These are phyloP conservation scores for Alternaria ventricosa DNA, from an alignment of 2,329 filamentous ascomycete genomes.

Conservation along the genomic window DNA sequence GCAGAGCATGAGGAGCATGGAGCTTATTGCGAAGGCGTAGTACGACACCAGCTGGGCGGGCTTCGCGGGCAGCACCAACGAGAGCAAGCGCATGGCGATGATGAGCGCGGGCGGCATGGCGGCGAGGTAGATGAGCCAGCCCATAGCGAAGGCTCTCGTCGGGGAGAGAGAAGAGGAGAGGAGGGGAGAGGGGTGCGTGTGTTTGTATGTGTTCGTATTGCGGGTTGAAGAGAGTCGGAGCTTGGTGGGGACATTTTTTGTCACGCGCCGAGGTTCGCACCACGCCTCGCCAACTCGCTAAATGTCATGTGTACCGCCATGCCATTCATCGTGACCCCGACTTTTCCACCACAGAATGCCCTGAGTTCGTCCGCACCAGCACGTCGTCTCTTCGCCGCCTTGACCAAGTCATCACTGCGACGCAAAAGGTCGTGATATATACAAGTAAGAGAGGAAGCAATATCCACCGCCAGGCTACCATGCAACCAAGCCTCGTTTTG, in stretches of 20 bases:
- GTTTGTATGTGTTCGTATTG: background rate
- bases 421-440: constrained; percentile 27
- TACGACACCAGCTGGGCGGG: constrained; percentile 59
- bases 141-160: constrained; percentile 28
- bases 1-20: constrained; percentile 45
- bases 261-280: constrained; percentile 31
- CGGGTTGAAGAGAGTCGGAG: constrained; percentile 9
- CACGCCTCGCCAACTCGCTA: constrained; percentile 12
- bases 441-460: constrained; percentile 37
- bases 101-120: constrained; percentile 34
- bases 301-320: constrained; percentile 6
- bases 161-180: background rate
- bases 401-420: constrained; percentile 24
- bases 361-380: constrained; percentile 7
- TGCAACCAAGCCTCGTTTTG: constrained; percentile 27
- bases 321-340: background rate
- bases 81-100: constrained; percentile 37
- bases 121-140: constrained; percentile 41
- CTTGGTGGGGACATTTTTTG: constrained; percentile 26
- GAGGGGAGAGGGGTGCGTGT: background rate
- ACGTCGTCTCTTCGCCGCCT: constrained; percentile 28
- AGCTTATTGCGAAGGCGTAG: constrained; percentile 66
- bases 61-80: constrained; percentile 36
- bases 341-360: constrained; percentile 20
- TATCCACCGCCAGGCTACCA: constrained; percentile 45